A percentile compares a stretch with the other conserved stretches of the same genome.
Evolutionary conservation across 352 stramenopile genomes (phyloP).

Genomic region (Pythium aquatile): DNA sequence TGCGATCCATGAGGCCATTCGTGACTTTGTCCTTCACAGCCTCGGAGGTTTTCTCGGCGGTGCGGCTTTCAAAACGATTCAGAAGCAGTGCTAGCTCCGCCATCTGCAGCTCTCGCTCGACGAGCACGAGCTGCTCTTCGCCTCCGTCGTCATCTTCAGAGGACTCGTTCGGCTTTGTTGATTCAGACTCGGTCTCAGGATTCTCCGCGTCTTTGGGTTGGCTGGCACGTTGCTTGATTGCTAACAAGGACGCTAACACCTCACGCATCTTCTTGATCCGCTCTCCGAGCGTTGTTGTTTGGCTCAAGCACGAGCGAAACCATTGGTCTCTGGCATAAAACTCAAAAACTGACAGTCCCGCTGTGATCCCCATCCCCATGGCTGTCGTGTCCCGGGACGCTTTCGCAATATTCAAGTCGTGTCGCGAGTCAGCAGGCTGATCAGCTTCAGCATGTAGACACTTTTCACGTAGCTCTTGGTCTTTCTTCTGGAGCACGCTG

Average conservation of each 20-base stretch:
- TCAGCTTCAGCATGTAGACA: neutral
- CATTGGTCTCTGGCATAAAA: constrained; percentile 34
- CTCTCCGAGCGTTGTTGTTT: constrained; percentile 30
- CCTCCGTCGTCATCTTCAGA: neutral
- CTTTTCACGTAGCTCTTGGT: constrained; percentile 23
- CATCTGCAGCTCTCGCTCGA: constrained; percentile 1
- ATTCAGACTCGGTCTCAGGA: neutral
- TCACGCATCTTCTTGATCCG: constrained; percentile 24
- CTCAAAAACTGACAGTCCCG: constrained; percentile 27
- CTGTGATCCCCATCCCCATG: constrained; percentile 13
- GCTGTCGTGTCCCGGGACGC: neutral
- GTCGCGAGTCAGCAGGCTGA: neutral
- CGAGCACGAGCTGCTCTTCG: constrained; percentile 6
- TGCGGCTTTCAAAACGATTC: constrained; percentile 39
- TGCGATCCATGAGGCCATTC: neutral
- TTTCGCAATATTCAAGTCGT: neutral
- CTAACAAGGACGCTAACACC: constrained; percentile 4
- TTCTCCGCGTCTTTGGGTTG: neutral
- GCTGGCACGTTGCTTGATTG: neutral
- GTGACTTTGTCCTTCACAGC: constrained; percentile 6
- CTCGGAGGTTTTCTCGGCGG: constrained; percentile 32
- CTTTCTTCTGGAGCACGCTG: constrained; percentile 22
- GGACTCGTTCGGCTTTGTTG: neutral
- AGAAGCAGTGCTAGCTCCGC: constrained; percentile 27
- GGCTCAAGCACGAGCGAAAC: constrained; percentile 26